Evolutionary conservation across 2,329 filamentous ascomycete species (phyloP), one percentile per base, ranked within the genome.

Genomic region (Colletotrichum graminicola): DNA sequence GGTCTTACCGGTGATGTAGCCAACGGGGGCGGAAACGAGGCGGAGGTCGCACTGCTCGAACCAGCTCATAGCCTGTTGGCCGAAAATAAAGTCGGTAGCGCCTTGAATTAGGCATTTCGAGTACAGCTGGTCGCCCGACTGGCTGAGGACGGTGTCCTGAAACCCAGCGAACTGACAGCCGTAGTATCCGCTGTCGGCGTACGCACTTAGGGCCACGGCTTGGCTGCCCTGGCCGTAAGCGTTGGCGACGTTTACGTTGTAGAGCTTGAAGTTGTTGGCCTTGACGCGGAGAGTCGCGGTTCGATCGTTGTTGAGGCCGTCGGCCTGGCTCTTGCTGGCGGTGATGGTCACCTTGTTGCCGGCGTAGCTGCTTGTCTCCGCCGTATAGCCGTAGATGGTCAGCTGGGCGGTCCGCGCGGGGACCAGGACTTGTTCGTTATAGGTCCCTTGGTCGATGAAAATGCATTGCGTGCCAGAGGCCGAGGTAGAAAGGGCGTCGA

Each of bases 361-460:
- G 2, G 80, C 74, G 77, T 91, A 91, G 21, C 80, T 80, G 12
- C 82, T 78, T 5, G 86, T 86, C 72, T 88, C 83, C 39, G 80
- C 77, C 1, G 90, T 91, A 76, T 87, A 87, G 23, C 91, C 90
- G 79, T 81, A 83, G 71, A 90, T 84, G 34, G 86, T 85, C 47
- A 90, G 80, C n/a, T 84, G 79, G 2, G 85, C 87, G 4, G 80
- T 81, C 64, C 87, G 83, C 0, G 78, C 76, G 7, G 83, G 78
- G 26, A 91, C 83, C 69, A 86, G 86, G 43, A 91, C 88, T 75
- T 90, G 89, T 77, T 90, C 88, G 29, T 80, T 81, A 81, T 90
- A 91, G 23, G 86, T 90, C 2, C 89, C 88, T 1, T 92, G 91
- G 45, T 87, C 89, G 78, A 92, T 87, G 81, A 92, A 92, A 79